Base-by-base conservation (phyloP, 371 early-diverging fungal species). In the Dinochytrium kinnereticum region DNA sequence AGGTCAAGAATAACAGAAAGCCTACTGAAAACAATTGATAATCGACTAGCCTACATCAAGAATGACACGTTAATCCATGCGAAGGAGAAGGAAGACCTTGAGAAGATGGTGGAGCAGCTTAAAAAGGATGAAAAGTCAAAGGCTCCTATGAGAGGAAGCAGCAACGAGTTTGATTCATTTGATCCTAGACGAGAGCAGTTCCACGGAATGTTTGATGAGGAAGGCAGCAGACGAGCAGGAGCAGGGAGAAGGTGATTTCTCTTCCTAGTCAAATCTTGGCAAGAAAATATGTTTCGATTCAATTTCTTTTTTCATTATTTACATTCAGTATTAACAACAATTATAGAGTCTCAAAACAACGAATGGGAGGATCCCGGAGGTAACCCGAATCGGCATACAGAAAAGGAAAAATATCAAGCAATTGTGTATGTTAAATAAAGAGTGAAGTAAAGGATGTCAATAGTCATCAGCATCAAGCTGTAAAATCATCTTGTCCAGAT, bases 1-100 rank as follows among this genome's bases (percentile, higher is more conserved):
- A 76, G 77, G 77, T 38, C 67, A 30, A 68, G 69, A n/a, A 69
- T 68, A 2, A 69, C 77, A n/a, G 64, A 68, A 7, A 7, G 37
- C 19, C 55, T 76, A 19, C 49, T 76, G 33, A 26, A 31, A 17
- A 26, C 66, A 17, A 76, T 76, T 70, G 77, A 76, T 33, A 2
- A 10, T 3, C 53, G 72, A 49, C 69, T 76, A 15, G 55, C 69
- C 24, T 19, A 26, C 19, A 55, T 76, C 40, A 17, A 5, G 15
- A 31, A 5, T 24, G 69, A 69, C 21, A 57, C 65, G 26, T 51
- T 64, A 33, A 24, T 7, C 15, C 59, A 64, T 37, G 28, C 55
- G 44, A 51, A 40, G 17, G 64, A 69, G 49, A 72, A 76, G 55
- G 77, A 69, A n/a, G 49, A 39, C 2, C 49, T 49, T 40, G 77